Conservation (phyloP, 2,329 filamentous ascomycete genomes). For the Torrubiella hemipterigena region DNA sequence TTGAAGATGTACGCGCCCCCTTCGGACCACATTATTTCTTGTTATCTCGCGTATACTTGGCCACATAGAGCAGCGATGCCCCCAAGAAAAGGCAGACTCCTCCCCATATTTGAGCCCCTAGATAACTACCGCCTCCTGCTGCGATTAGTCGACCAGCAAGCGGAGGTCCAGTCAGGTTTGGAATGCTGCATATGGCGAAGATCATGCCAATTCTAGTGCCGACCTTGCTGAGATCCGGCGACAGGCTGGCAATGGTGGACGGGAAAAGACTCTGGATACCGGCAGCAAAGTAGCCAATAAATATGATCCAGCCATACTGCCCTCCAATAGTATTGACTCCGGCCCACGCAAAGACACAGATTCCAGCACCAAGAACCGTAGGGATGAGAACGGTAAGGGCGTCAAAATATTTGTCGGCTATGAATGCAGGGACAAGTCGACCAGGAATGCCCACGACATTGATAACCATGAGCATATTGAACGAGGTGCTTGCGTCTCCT, state of each 20-base stretch:
- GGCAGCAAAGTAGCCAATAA: constrained; percentile 53
- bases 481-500: constrained; percentile 35
- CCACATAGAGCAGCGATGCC: constrained; percentile 24
- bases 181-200: constrained; percentile 43
- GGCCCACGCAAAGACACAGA: constrained; percentile 40
- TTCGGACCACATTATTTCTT: no score
- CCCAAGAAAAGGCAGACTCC: constrained; percentile 32
- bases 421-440: constrained; percentile 38
- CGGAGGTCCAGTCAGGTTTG: constrained; percentile 40
- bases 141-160: constrained; percentile 39
- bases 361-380: constrained; percentile 30
- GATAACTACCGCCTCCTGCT: constrained; percentile 28
- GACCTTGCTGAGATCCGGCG: constrained; percentile 37
- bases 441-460: constrained; percentile 46
- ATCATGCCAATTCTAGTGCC: constrained; percentile 49
- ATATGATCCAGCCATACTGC: constrained; percentile 48
- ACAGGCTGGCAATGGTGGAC: constrained; percentile 32
- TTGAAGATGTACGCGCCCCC: no score
- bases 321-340: constrained; percentile 24
- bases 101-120: constrained; percentile 39
- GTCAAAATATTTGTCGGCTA: constrained; percentile 42
- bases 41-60: no score
- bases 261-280: constrained; percentile 57
- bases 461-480: constrained; percentile 46
- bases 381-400: constrained; percentile 44